Evolutionary conservation across 192 early-diverging fungal species (phyloP).

Genomic region (Jimgerdemannia lactiflua): DNA sequence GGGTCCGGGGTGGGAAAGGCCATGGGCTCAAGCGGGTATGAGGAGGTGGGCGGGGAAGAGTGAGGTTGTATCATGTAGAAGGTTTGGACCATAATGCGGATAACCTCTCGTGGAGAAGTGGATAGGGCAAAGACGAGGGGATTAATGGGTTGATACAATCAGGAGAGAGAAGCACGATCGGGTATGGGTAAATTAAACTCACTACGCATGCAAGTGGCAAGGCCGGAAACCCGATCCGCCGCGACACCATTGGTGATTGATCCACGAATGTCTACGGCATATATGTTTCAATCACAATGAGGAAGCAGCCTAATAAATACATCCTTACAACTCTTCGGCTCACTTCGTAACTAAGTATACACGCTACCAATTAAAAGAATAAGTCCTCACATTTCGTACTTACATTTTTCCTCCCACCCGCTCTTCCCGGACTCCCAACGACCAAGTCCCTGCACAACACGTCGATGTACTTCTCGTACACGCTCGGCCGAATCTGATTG

Average conservation of each 20-base stretch:
- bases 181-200: conserved; percentile 36
- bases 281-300: too few species aligned
- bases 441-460: conserved; percentile 87
- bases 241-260: conserved; percentile 71
- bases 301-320: too few species aligned
- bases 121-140: conserved; percentile 38
- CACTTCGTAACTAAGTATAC: neutral
- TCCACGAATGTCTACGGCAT: conserved; percentile 54
- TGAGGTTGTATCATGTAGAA: conserved; percentile 7
- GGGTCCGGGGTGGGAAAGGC: neutral
- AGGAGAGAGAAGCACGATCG: too few species aligned
- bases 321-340: too few species aligned
- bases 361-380: too few species aligned
- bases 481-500: conserved; percentile 85
- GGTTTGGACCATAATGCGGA: conserved; percentile 16
- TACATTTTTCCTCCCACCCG: conserved; percentile 38
- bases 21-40: neutral
- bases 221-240: conserved; percentile 77
- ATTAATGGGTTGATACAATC: conserved; percentile 3
- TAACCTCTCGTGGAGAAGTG: conserved; percentile 6
- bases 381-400: conserved; percentile 4
- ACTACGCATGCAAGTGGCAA: conserved; percentile 78
- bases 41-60: neutral
- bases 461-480: conserved; percentile 86
- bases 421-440: conserved; percentile 45